These are phyloP conservation scores for Hymenoscyphus albidus DNA, from an alignment of 2,329 filamentous ascomycete genomes.

Conservation along the genomic window DNA sequence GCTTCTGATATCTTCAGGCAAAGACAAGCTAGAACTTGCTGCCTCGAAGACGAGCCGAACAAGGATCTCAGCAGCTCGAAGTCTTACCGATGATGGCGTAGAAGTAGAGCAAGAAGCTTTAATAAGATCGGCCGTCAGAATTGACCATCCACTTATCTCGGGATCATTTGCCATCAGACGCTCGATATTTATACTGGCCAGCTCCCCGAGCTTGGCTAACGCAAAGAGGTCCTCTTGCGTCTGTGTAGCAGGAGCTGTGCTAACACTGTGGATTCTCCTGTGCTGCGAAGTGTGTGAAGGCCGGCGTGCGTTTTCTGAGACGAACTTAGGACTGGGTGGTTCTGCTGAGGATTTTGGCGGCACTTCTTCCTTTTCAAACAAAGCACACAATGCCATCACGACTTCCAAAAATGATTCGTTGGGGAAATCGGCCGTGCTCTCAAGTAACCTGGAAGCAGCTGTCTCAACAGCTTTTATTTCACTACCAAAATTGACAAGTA, in stretches of 20 bases:
- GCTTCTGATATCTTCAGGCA: conserved; percentile 49
- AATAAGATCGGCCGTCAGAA: conserved; percentile 56
- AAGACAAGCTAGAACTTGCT: conserved; percentile 51
- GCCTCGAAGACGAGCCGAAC: conserved; percentile 55
- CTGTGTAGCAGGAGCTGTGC: conserved; percentile 45
- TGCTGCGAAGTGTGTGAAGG: conserved; percentile 28
- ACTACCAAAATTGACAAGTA: conserved; percentile 65
- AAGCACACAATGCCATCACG: conserved; percentile 67
- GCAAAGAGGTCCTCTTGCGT: conserved; percentile 64
- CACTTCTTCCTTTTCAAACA: conserved; percentile 49
- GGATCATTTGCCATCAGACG: conserved; percentile 67
- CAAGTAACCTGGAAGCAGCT: conserved; percentile 79
- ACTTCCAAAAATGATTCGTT: conserved; percentile 77
- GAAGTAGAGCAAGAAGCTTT: conserved; percentile 45
- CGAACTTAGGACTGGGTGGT: conserved; percentile 27
- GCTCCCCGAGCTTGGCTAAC: conserved; percentile 67
- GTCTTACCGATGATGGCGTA: conserved; percentile 50
- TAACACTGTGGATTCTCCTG: conserved; percentile 43
- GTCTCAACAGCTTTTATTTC: conserved; percentile 88
- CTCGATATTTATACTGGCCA: conserved; percentile 70
- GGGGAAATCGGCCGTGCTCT: conserved; percentile 88
- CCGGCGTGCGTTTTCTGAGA: conserved; percentile 24
- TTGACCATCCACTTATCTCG: conserved; percentile 70
- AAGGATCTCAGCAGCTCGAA: conserved; percentile 61
- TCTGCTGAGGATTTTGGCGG: conserved; percentile 19